Base-by-base conservation (phyloP, 768 basidiomycete genomes). In the Russula lepida region DNA sequence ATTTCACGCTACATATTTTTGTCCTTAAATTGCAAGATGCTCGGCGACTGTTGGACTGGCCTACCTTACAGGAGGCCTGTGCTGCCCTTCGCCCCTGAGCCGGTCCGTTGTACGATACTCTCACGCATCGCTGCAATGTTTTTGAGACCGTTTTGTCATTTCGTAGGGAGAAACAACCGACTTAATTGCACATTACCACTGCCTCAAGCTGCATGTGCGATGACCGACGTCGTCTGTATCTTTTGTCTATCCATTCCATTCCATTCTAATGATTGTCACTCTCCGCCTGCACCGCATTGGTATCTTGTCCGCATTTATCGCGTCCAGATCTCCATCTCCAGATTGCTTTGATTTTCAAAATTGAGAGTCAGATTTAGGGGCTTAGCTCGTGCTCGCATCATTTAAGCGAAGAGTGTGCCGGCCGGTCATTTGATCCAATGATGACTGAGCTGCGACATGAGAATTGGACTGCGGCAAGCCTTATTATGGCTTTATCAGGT, bases 281-380 rank as follows among this genome's bases (percentile, higher is more conserved):
- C n/a, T 39, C 48, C 12, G 32, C n/a, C 21, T 51, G 25, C 12
- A 25, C 25, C 58, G 11, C 33, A 33, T 33, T 47, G 25, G 19
- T 39, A 35, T 21, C 32, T 33, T 33, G 23, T 30, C 27, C 17
- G 58, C 28, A 35, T 44, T 21, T 37, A 44, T 41, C 39, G 27
- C 51, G 27, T 28, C 44, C 6, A 62, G 61, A 62, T 62, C 56
- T 53, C 21, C 37, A 62, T 62, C 51, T 62, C 28, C 6, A 32
- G 51, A 48, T 54, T 51, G 21, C 44, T 32, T 25, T 8, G 44
- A 56, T 37, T 50, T 52, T 56, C 54, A 13, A 48, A 57, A 57
- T 27, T 49, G 51, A 13, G 53, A 55, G 28, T 46, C 25, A 44
- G 51, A 54, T 56, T 58, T 53, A 58, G 61, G 61, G 56, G 61